Percentiles rank a stretch among this genome's conserved stretches.
Conservation (phyloP, 1,139 yeast species). For the Geotrichum phurueaensis region DNA sequence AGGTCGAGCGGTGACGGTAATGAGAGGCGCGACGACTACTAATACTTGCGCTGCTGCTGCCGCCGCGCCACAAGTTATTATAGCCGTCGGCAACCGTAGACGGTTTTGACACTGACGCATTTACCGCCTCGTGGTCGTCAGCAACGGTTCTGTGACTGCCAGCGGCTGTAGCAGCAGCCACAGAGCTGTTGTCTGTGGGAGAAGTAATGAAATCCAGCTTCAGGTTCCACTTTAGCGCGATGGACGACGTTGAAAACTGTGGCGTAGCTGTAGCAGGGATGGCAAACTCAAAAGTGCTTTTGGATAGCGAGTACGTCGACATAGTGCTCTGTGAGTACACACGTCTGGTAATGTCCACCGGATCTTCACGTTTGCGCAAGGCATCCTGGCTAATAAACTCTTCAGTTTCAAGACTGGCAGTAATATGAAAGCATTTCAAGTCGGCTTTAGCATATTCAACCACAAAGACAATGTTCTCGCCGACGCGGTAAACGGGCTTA, state of each 20-base stretch:
- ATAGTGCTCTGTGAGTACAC: slow-evolving; percentile 23
- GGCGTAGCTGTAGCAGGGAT: slow-evolving; percentile 37
- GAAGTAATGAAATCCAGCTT: slow-evolving; percentile 34
- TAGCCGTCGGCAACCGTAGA: not conserved
- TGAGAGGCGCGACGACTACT: not conserved
- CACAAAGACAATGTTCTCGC: slow-evolving; percentile 34
- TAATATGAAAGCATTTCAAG: slow-evolving; percentile 34
- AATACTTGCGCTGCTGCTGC: not conserved
- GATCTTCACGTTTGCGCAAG: slow-evolving; percentile 6
- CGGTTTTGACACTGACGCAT: slow-evolving; percentile 9
- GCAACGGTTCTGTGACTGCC: not conserved
- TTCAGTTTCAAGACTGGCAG: slow-evolving; percentile 36
- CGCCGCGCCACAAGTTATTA: not conserved
- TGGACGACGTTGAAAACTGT: slow-evolving; percentile 33
- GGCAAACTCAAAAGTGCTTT: slow-evolving; percentile 29
- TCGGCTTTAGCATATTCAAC: slow-evolving; percentile 28
- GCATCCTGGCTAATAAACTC: slow-evolving; percentile 27
- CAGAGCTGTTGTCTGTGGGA: slow-evolving; percentile 18
- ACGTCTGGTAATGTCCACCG: slow-evolving; percentile 16
- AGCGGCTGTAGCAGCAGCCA: not conserved
- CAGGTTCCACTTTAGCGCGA: slow-evolving; percentile 34
- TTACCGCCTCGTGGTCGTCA: slow-evolving; percentile 7
- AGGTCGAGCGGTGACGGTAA: not conserved
- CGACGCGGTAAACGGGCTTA: slow-evolving; percentile 36
- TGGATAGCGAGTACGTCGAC: slow-evolving; percentile 24